Conservation (phyloP, 352 stramenopile species). For the Phytophthora sojae region DNA sequence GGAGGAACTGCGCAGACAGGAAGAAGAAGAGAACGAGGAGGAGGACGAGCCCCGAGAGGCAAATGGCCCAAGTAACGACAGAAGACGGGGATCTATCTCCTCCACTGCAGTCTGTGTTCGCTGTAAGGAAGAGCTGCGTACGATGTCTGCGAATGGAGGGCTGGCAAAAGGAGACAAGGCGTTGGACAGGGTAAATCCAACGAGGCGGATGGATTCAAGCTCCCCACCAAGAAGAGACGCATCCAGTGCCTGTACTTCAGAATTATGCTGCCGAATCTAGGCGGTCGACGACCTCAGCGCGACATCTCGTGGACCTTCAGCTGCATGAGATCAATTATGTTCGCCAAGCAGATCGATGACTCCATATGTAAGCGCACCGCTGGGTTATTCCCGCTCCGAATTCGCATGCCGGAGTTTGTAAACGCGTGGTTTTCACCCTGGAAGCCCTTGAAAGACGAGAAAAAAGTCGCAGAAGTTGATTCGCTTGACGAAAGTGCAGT, state of each 20-base stretch:
- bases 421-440: slow-evolving; percentile 93
- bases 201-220: slow-evolving; percentile 21
- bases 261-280: slow-evolving; percentile 91
- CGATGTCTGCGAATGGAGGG: slow-evolving; percentile 43
- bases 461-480: slow-evolving; percentile 47
- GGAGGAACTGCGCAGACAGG: slow-evolving; percentile 51
- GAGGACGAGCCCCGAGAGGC: slow-evolving; percentile 39
- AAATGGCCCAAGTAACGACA: not conserved
- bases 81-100: not conserved
- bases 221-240: slow-evolving; percentile 45
- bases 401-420: slow-evolving; percentile 94
- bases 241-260: slow-evolving; percentile 91
- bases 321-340: slow-evolving; percentile 91
- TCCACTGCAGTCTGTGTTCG: slow-evolving; percentile 55
- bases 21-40: slow-evolving; percentile 51
- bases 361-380: slow-evolving; percentile 64
- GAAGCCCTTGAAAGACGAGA: slow-evolving; percentile 64
- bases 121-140: slow-evolving; percentile 63
- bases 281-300: slow-evolving; percentile 78
- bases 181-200: not conserved
- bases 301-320: slow-evolving; percentile 88
- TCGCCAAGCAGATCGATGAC: slow-evolving; percentile 89
- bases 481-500: slow-evolving; percentile 7
- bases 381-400: slow-evolving; percentile 53
- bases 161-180: slow-evolving; percentile 25